phyloP scores from a whole-genome alignment of 768 basidiomycete genomes.

The Trametes elegans region DNA sequence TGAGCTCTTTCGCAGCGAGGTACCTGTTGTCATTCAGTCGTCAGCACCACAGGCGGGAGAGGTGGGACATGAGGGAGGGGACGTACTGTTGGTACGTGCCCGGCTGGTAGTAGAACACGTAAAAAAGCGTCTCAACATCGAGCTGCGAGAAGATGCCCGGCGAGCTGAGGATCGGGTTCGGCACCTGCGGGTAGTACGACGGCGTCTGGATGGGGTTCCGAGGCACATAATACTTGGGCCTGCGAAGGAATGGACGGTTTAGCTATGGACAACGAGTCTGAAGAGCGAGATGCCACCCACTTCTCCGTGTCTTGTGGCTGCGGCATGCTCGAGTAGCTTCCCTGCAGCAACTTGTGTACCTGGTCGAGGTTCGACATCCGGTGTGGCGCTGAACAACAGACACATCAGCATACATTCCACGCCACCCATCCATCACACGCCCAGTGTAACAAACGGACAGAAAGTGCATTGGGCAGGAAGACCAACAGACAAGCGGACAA shows the following conservation, averaged over 20 bases:
- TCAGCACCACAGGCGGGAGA: background rate
- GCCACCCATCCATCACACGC: too few species aligned
- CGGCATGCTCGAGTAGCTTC: constrained; percentile 85
- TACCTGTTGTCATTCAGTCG: constrained; percentile 52
- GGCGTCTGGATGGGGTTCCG: constrained; percentile 91
- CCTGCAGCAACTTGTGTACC: constrained; percentile 90
- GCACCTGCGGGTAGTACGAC: constrained; percentile 89
- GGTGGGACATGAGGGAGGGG: background rate
- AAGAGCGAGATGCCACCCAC: constrained; percentile 46
- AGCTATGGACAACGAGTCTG: too few species aligned
- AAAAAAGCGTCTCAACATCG: constrained; percentile 97
- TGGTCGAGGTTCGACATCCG: constrained; percentile 86
- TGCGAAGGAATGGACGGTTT: too few species aligned
- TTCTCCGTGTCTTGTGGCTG: constrained; percentile 95
- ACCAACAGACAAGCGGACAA: background rate
- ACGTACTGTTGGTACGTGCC: constrained; percentile 97
- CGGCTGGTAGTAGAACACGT: constrained; percentile 96
- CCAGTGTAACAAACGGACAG: too few species aligned
- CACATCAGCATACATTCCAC: constrained; percentile 5
- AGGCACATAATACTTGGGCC: constrained; percentile 96
- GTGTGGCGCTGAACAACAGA: constrained; percentile 50
- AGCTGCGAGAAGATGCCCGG: constrained; percentile 85
- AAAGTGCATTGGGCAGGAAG: too few species aligned
- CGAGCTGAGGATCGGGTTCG: constrained; percentile 76
- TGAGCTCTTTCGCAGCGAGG: constrained; percentile 94